Evolutionary conservation across 345 rosid species (phyloP).

Genomic region (Eucalyptus cladocalyx): DNA sequence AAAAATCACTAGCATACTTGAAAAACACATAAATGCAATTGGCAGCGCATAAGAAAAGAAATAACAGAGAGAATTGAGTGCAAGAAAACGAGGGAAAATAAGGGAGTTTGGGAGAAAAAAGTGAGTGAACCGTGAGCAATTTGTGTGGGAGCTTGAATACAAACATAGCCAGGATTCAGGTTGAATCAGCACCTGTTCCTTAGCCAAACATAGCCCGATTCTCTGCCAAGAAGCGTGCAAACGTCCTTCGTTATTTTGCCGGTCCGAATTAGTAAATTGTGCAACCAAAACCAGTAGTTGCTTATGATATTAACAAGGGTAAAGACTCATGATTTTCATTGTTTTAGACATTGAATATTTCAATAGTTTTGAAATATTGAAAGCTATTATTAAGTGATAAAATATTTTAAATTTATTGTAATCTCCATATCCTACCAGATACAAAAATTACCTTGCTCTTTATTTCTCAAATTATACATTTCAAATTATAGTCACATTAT

Average conservation of each 20-base stretch:
- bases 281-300: background rate
- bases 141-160: background rate
- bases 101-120: background rate
- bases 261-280: background rate
- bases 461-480: background rate
- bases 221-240: background rate
- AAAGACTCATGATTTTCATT: background rate
- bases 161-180: background rate
- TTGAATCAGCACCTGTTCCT: background rate
- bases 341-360: too few species aligned
- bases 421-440: background rate
- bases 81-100: background rate
- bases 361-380: background rate
- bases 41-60: too few species aligned
- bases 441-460: rapidly evolving
- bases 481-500: too few species aligned
- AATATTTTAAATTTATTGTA: too few species aligned
- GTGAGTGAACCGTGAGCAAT: background rate
- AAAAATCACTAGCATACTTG: background rate
- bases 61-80: background rate
- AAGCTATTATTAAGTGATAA: background rate
- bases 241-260: background rate
- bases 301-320: rapidly evolving
- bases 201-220: background rate
- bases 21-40: too few species aligned